A percentile compares a stretch with the other conserved stretches of the same genome.
Evolutionary conservation across 371 early-diverging fungal species (phyloP).

Genomic region (Phascolomyces articulosus): DNA sequence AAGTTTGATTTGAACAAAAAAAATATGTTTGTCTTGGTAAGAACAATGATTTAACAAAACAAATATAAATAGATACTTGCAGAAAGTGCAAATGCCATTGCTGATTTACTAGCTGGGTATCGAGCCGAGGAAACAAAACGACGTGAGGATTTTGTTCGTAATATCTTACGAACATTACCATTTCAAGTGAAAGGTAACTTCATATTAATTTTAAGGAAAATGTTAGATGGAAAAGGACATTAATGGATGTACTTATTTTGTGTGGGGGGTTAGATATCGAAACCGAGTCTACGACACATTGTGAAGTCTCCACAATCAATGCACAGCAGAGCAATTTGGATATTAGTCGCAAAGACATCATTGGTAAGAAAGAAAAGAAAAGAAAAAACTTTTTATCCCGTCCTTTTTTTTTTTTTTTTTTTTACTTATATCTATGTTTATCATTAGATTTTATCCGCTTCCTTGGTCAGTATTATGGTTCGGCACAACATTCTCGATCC

Average conservation of each 20-base stretch:
- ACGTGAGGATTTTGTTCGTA: conserved; percentile 64
- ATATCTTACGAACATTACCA: conserved; percentile 61
- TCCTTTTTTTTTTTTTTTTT: background rate
- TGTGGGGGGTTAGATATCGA: conserved; percentile 2
- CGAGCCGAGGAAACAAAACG: conserved; percentile 63
- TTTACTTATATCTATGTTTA: background rate
- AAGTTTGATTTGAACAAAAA: no score
- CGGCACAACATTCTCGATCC: background rate
- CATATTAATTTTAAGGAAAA: background rate
- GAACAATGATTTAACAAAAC: no score
- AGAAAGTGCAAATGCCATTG: conserved; percentile 59
- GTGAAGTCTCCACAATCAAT: conserved; percentile 65
- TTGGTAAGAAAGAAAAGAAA: conserved; percentile 35
- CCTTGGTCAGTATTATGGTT: conserved; percentile 9
- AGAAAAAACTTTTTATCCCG: background rate
- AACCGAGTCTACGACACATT: conserved; percentile 65
- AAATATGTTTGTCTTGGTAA: no score
- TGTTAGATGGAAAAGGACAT: no score
- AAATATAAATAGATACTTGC: conserved; percentile 40
- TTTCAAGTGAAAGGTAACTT: conserved; percentile 49
- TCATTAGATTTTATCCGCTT: conserved; percentile 6
- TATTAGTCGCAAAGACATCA: conserved; percentile 56
- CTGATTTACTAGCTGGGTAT: conserved; percentile 66
- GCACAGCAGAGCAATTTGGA: conserved; percentile 53
- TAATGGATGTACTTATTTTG: no score